Evolutionary conservation across 805 yeast genomes (phyloP).

Genomic region (Alloascoidea hylecoeti): DNA sequence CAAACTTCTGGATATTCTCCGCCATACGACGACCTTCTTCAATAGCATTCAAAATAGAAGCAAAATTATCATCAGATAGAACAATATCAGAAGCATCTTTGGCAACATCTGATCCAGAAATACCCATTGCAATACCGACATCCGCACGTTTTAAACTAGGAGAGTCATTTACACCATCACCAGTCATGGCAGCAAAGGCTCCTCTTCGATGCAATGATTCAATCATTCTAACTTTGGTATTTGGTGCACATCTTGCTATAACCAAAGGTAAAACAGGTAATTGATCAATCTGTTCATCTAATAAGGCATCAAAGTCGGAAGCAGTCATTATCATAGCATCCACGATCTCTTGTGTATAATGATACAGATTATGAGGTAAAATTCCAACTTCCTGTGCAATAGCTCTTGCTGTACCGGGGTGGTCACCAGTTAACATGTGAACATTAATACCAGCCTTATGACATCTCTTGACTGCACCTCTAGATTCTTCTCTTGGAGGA

Average conservation of each 20-base stretch:
- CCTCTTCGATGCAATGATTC: constrained; percentile 57
- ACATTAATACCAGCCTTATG: constrained; percentile 68
- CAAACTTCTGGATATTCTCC: constrained; percentile 65
- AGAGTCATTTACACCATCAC: constrained; percentile 76
- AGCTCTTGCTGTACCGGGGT: constrained; percentile 64
- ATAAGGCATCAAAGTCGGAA: constrained; percentile 46
- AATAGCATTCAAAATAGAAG: constrained; percentile 63
- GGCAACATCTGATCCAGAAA: constrained; percentile 75
- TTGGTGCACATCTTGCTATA: constrained; percentile 75
- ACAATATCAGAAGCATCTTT: constrained; percentile 73
- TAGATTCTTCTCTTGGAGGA: constrained; percentile 64
- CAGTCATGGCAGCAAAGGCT: constrained; percentile 67
- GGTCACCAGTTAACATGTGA: constrained; percentile 76
- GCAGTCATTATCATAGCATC: constrained; percentile 68
- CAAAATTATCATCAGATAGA: constrained; percentile 63
- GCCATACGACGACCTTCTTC: constrained; percentile 77
- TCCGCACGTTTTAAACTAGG: constrained; percentile 67
- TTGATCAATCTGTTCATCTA: constrained; percentile 45
- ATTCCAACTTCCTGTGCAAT: constrained; percentile 77
- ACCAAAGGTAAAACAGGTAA: constrained; percentile 61
- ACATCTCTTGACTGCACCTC: constrained; percentile 48
- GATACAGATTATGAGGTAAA: constrained; percentile 43
- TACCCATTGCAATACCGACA: constrained; percentile 78
- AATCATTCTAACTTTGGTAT: constrained; percentile 69
- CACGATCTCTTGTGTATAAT: constrained; percentile 37